These are phyloP conservation scores for Pseudogymnoascus sp. DNA, from an alignment of 2,329 filamentous ascomycete genomes.

Conservation along the genomic window DNA sequence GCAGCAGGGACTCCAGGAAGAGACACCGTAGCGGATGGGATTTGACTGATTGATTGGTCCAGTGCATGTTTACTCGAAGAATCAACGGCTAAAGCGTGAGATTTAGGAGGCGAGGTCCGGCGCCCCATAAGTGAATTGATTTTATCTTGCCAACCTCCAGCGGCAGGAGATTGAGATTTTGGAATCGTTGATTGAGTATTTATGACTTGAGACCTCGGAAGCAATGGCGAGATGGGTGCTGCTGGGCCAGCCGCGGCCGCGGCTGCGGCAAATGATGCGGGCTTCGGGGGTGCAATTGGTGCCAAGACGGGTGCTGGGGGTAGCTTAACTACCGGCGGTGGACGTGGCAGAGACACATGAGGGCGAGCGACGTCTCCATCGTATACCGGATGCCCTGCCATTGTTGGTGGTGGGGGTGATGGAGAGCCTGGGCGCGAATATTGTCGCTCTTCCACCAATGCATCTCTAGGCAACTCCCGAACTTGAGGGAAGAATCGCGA, in stretches of 20 bases:
- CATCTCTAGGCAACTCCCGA: conserved; percentile 34
- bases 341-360: conserved; percentile 61
- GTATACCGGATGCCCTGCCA: conserved; percentile 64
- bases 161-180: conserved; percentile 29
- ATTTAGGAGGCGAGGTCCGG: conserved; percentile 52
- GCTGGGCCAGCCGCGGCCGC: conserved; percentile 28
- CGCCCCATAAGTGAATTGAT: conserved; percentile 71
- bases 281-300: conserved; percentile 37
- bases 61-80: conserved; percentile 61
- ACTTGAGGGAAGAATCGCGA: conserved; percentile 55
- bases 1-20: conserved; percentile 41
- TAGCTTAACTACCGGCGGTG: conserved; percentile 71
- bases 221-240: conserved; percentile 15
- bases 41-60: conserved; percentile 44
- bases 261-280: conserved; percentile 37
- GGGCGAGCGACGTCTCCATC: conserved; percentile 59
- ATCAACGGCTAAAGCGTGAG: conserved; percentile 56
- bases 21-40: conserved; percentile 57
- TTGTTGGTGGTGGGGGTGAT: conserved; percentile 65
- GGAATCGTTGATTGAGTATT: conserved; percentile 33
- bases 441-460: conserved; percentile 35
- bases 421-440: conserved; percentile 45
- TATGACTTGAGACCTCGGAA: conserved; percentile 16
- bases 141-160: conserved; percentile 62
- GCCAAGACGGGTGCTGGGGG: conserved; percentile 50